Conservation (phyloP, 768 basidiomycete species). For the Macrolepiota albuminosa region DNA sequence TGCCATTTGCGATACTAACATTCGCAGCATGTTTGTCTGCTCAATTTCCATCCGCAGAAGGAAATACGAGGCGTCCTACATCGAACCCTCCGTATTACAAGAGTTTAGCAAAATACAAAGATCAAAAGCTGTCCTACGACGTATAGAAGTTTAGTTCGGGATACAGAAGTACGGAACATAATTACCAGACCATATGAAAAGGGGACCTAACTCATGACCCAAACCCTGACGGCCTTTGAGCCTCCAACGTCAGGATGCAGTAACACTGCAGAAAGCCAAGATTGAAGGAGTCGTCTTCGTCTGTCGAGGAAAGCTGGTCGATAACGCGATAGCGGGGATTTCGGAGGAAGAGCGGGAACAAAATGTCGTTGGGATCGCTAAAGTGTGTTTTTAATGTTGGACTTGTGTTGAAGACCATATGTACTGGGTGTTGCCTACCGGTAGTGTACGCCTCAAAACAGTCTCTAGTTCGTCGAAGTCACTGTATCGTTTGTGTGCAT, state of each 20-base stretch:
- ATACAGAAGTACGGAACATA: no score
- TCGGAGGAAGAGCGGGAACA: conserved; percentile 62
- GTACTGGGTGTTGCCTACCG: conserved; percentile 32
- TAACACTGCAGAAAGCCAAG: conserved; percentile 60
- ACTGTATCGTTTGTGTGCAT: conserved; percentile 63
- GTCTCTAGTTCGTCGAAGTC: conserved; percentile 54
- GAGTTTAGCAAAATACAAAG: no score
- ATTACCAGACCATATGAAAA: neutral
- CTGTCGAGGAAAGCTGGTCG: conserved; percentile 64
- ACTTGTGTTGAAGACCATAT: neutral
- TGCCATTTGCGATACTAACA: neutral
- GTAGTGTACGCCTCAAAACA: conserved; percentile 44
- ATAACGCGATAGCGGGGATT: conserved; percentile 62
- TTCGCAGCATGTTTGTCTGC: neutral
- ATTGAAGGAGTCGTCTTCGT: conserved; percentile 53
- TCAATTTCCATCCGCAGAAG: neutral
- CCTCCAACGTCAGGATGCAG: conserved; percentile 71
- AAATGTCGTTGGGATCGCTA: conserved; percentile 33
- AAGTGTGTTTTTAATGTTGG: neutral
- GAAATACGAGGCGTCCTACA: neutral
- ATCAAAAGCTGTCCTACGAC: neutral
- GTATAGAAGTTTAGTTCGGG: neutral
- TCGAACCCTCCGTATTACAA: no score
- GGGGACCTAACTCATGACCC: conserved; percentile 46
- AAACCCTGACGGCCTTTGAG: conserved; percentile 50